Conservation (phyloP, 306 rosid genomes). For the Cucurbita ficifolia region DNA sequence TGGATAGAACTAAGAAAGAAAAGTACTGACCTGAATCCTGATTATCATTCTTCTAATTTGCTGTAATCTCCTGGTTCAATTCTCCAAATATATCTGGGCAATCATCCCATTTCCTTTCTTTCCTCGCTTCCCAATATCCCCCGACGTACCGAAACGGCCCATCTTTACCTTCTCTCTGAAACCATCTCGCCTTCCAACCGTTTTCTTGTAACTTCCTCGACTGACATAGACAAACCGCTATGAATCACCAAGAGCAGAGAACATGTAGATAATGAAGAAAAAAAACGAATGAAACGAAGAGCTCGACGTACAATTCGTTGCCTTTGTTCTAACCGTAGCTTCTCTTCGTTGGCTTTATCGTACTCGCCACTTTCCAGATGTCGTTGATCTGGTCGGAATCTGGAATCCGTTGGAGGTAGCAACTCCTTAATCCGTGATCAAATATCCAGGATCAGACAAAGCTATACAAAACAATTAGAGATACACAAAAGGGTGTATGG, state of each 20-base stretch:
- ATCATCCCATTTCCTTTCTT: conserved; percentile 49
- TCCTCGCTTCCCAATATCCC: conserved; percentile 85
- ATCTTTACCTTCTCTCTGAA: conserved; percentile 45
- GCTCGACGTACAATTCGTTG: conserved; percentile 80
- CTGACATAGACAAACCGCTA: conserved; percentile 11
- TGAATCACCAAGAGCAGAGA: not conserved
- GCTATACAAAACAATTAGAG: conserved; percentile 41
- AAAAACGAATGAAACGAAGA: not conserved
- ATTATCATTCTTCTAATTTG: conserved; percentile 25
- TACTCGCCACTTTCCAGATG: conserved; percentile 90
- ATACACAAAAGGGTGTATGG: conserved; percentile 25
- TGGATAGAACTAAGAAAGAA: not conserved
- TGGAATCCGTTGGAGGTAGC: conserved; percentile 97
- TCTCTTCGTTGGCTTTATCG: conserved; percentile 81
- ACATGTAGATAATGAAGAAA: not conserved
- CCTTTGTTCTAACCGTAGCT: conserved; percentile 81
- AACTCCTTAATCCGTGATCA: conserved; percentile 96
- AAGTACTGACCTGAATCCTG: conserved; percentile 27
- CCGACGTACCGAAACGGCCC: conserved; percentile 59
- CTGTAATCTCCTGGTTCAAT: conserved; percentile 25
- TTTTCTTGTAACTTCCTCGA: conserved; percentile 86
- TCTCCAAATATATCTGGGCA: conserved; percentile 88
- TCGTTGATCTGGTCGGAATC: conserved; percentile 94
- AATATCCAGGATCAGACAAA: conserved; percentile 78
- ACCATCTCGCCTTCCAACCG: conserved; percentile 95